Evolutionary conservation across 1,139 yeast species (phyloP), one percentile per base, ranked within the genome.

Genomic region (Debaryomyces subglobosus): DNA sequence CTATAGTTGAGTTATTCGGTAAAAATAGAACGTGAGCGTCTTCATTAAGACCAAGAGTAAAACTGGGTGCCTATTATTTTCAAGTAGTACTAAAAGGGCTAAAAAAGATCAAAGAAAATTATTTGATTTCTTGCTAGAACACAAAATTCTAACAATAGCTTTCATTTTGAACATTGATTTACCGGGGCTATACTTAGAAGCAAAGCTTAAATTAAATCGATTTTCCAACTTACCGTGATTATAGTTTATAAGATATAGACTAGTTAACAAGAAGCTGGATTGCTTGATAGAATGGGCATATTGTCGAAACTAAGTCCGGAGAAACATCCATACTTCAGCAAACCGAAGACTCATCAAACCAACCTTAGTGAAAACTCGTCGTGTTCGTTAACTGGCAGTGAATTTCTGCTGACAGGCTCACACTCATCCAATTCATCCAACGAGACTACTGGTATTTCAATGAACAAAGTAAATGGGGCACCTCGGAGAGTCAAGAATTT

Each of bases 341-440:
- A 32, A 12, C 35, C 42, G 12, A 21, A 23, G 35, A 40, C 25
- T 16, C 37, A 40, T 40, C 12, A 6, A 7, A 20, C 43, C 21
- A 29, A 40, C 13, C 30, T 10, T n/a, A 40, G 43, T 30, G 35
- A 40, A 9, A 45, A 41, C 32, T 54, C 62, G 24, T 44, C 54
- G 15, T 53, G 53, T 16, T 61, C 72, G n/a, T 53, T 60, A 27
- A 60, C 60, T 43, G 71, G 67, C 7, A 64, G 70, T 51, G 75
- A 70, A 27, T 66, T 70, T 43, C 69, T 65, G 68, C 55, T 65
- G 29, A 57, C 64, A 20, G 67, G 65, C 23, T 70, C 74, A 24
- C 68, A 65, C 30, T 68, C 75, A 5, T 69, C 72, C 35, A 59
- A 64, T 47, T 68, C 76, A 4, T 69, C 73, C 20, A 52, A 59